Percentiles rank a stretch among this genome's conserved stretches.
These are phyloP conservation scores for Helicocarpus griseus DNA, from an alignment of 2,329 filamentous ascomycete species.

Conservation along the genomic window DNA sequence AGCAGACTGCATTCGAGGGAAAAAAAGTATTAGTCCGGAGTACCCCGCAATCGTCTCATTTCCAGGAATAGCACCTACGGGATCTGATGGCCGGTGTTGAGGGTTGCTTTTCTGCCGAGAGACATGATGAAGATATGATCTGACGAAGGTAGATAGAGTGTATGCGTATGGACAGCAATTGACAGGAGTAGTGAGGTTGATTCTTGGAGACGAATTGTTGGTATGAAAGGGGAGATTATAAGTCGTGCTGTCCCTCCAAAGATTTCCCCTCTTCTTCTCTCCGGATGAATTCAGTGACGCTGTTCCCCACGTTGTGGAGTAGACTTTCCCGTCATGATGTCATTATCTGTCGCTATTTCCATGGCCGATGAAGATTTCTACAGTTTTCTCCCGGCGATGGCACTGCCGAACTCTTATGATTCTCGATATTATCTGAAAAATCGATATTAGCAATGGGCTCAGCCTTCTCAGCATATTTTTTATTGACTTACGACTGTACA, in stretches of 20 bases:
- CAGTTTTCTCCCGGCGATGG: not conserved
- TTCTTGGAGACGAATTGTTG: not conserved
- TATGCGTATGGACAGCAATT: not conserved
- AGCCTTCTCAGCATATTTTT: no score
- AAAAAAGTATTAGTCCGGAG: not conserved
- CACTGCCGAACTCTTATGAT: no score
- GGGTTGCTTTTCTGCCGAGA: slow-evolving; percentile 30
- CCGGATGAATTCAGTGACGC: not conserved
- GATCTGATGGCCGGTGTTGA: slow-evolving; percentile 30
- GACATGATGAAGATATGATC: slow-evolving; percentile 21
- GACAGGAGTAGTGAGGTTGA: not conserved
- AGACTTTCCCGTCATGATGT: not conserved
- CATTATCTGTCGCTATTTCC: not conserved
- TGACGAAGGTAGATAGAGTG: not conserved
- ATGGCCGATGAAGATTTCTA: not conserved
- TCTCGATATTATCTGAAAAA: no score
- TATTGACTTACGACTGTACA: no score
- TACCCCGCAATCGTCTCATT: not conserved
- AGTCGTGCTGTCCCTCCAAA: not conserved
- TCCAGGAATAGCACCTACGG: slow-evolving; percentile 21
- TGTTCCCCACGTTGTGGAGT: not conserved
- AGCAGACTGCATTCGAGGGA: slow-evolving; percentile 20
- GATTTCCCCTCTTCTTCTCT: not conserved
- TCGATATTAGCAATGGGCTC: no score
- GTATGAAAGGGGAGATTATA: not conserved